Evolutionary conservation across 1,284 basidiomycete species (phyloP).

Genomic region (Cerioporus squamosus): DNA sequence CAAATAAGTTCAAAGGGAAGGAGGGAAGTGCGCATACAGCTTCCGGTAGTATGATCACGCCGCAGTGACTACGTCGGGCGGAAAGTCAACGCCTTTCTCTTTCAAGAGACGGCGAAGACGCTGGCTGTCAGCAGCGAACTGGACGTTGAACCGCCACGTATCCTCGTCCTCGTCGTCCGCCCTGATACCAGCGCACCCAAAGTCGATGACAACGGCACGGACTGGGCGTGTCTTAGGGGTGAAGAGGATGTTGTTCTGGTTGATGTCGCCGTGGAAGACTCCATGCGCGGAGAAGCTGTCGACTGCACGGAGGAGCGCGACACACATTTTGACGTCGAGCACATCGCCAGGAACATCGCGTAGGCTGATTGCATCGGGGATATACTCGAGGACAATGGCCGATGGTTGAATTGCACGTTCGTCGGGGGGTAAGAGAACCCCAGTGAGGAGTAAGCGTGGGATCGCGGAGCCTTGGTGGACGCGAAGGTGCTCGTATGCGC

Average conservation of each 20-base stretch:
- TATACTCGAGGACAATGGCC: constrained; percentile 10
- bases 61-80: no score
- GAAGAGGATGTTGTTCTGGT: constrained; percentile 6
- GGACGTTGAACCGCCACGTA: no score
- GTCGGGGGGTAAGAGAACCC: constrained; percentile 1
- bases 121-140: no score
- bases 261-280: constrained; percentile 4
- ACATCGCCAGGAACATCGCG: background rate
- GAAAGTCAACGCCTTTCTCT: no score
- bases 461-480: constrained; percentile 8
- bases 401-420: constrained; percentile 4
- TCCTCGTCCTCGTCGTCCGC: constrained; percentile 1
- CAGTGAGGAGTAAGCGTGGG: constrained; percentile 3
- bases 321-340: background rate
- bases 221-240: background rate
- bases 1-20: no score
- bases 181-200: background rate
- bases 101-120: no score
- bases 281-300: constrained; percentile 1
- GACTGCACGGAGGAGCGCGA: background rate
- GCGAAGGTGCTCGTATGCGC: constrained; percentile 2
- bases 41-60: no score
- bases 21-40: no score
- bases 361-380: constrained; percentile 11
- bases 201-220: constrained; percentile 11